These are phyloP conservation scores for Barnettozyma populi DNA, from an alignment of 805 yeast species.

Conservation along the genomic window DNA sequence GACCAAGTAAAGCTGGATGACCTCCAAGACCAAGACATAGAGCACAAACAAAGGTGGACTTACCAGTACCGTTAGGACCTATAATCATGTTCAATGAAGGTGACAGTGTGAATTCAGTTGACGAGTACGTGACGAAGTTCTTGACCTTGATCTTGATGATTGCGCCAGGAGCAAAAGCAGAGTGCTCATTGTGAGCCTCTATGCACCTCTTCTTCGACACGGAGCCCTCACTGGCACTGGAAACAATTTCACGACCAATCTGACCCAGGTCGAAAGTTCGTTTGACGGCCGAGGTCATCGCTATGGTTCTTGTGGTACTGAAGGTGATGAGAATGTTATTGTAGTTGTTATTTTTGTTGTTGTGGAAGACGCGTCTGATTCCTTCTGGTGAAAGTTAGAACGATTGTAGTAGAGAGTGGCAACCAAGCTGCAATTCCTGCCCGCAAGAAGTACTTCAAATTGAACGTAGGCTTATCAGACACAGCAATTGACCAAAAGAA, in stretches of 20 bases:
- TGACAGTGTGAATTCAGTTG: conserved; percentile 68
- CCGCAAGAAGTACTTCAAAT: too few relatives aligned
- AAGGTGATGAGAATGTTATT: too few relatives aligned
- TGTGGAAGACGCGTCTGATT: neutral
- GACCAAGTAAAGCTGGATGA: conserved; percentile 65
- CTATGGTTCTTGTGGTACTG: neutral
- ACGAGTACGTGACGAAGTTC: conserved; percentile 66
- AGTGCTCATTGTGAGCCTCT: neutral
- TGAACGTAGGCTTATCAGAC: too few relatives aligned
- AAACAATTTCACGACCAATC: conserved; percentile 6
- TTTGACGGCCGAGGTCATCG: neutral
- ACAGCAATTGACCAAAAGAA: too few relatives aligned
- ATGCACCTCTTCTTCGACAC: conserved; percentile 5
- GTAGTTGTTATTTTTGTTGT: too few relatives aligned
- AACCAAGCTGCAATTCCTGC: too few relatives aligned
- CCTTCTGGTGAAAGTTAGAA: too few relatives aligned
- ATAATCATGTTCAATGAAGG: conserved; percentile 87
- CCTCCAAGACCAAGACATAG: conserved; percentile 88
- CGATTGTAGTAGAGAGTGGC: too few relatives aligned
- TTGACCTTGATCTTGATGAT: conserved; percentile 48
- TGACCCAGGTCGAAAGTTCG: conserved; percentile 10
- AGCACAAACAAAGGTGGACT: conserved; percentile 89
- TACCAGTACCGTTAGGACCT: conserved; percentile 97
- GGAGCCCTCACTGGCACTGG: neutral
- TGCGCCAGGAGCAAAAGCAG: conserved; percentile 37